These are phyloP conservation scores for Grifola frondosa DNA, from an alignment of 1,284 basidiomycete species.

Conservation along the genomic window DNA sequence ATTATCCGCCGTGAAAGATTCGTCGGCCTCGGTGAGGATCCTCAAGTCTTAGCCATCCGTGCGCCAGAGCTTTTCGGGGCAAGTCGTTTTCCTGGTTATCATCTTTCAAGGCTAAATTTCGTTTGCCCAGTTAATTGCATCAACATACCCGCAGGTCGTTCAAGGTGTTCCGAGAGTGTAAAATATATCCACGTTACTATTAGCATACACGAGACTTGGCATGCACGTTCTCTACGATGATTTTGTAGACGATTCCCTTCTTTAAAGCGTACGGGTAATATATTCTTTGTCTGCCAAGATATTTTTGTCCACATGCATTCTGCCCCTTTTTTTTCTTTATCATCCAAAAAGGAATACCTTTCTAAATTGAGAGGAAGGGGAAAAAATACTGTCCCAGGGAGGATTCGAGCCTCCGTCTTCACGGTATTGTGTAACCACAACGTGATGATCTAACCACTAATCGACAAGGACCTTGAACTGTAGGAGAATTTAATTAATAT, in stretches of 20 bases:
- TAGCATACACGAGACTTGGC: too few species aligned
- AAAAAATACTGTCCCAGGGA: conserved; percentile 23
- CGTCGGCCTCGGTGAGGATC: conserved; percentile 82
- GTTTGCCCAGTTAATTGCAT: conserved; percentile 53
- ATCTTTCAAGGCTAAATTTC: not conserved
- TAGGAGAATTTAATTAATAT: too few species aligned
- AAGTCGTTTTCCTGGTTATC: conserved; percentile 24
- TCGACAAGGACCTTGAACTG: conserved; percentile 24
- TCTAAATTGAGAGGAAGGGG: too few species aligned
- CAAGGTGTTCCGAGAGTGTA: conserved; percentile 46
- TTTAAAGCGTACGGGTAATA: too few species aligned
- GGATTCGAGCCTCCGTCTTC: conserved; percentile 29
- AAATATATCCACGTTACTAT: conserved; percentile 3
- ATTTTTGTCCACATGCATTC: too few species aligned
- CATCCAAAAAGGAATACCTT: too few species aligned
- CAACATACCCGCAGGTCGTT: conserved; percentile 58
- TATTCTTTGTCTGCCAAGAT: too few species aligned
- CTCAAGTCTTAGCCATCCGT: conserved; percentile 70
- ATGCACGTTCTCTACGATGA: too few species aligned
- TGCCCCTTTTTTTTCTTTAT: too few species aligned
- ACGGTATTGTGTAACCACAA: conserved; percentile 23
- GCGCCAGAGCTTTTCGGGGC: conserved; percentile 73
- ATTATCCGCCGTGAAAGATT: conserved; percentile 47
- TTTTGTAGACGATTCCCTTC: too few species aligned
- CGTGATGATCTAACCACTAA: conserved; percentile 30